phyloP scores from a whole-genome alignment of 139 green algal species.

The Closterium sp. region DNA sequence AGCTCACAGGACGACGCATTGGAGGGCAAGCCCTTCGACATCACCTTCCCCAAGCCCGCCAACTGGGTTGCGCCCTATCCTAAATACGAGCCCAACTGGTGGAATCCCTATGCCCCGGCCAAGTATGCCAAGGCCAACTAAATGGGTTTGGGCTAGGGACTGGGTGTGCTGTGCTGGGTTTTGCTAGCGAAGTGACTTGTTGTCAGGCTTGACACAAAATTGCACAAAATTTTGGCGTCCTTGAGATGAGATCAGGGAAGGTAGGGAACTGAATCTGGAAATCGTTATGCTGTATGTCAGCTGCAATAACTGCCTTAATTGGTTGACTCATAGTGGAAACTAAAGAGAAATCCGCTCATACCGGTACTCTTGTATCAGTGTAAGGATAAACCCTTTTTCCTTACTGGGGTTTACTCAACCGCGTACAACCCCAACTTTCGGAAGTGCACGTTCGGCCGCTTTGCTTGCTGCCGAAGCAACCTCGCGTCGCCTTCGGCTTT shows the following conservation, averaged over 20 bases:
- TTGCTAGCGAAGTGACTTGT: neutral
- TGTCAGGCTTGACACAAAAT: neutral
- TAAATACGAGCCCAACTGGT: slow-evolving; percentile 46
- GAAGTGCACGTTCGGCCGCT: too few species aligned
- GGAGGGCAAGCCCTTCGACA: slow-evolving; percentile 22
- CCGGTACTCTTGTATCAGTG: too few species aligned
- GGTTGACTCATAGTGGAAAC: too few species aligned
- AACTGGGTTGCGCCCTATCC: slow-evolving; percentile 46
- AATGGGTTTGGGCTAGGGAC: neutral
- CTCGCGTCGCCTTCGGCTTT: too few species aligned
- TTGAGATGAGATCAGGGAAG: too few species aligned
- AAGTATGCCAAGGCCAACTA: neutral
- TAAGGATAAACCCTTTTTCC: too few species aligned
- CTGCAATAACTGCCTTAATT: neutral
- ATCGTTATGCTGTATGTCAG: neutral
- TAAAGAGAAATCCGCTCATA: too few species aligned
- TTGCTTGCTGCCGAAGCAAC: too few species aligned
- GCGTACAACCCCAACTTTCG: too few species aligned
- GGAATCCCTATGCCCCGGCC: slow-evolving; percentile 43
- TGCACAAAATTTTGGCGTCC: neutral
- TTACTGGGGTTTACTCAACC: too few species aligned
- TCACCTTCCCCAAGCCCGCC: slow-evolving; percentile 26
- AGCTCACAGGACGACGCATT: slow-evolving; percentile 14
- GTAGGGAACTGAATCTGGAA: neutral
- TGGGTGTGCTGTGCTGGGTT: neutral